Percentiles rank a stretch among this genome's conserved stretches.
phyloP scores from a whole-genome alignment of 257 asterid species.

The Linderniella brevidens region DNA sequence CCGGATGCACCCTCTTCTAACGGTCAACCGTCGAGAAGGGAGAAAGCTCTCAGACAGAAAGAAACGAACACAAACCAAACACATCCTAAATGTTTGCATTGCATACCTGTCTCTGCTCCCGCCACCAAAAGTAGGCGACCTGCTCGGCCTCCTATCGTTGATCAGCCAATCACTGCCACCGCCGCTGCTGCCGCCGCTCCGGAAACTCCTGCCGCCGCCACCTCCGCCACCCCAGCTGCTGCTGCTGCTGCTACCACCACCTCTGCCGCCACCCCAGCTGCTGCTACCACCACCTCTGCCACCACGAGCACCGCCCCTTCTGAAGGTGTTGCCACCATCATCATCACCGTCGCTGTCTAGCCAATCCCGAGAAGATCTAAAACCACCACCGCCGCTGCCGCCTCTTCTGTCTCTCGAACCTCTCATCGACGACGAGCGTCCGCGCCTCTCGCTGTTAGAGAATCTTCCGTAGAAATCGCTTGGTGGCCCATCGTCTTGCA shows the following conservation, averaged over 20 bases:
- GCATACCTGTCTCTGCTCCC: constrained; percentile 37
- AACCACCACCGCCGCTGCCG: constrained; percentile 39
- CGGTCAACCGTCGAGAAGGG: too few species aligned
- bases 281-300: constrained; percentile 23
- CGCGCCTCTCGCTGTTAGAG: constrained; percentile 46
- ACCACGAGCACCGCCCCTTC: not conserved
- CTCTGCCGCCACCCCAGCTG: constrained; percentile 26
- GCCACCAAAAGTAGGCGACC: constrained; percentile 42
- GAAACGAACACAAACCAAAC: not conserved
- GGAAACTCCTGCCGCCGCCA: constrained; percentile 10
- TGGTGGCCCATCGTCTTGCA: constrained; percentile 92
- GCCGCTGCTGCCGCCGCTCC: constrained; percentile 33
- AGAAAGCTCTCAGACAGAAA: too few species aligned
- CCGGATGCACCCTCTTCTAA: too few species aligned
- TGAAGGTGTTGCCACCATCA: constrained; percentile 16
- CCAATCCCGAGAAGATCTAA: constrained; percentile 48
- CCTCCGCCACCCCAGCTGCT: constrained; percentile 25
- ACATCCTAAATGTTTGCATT: too few species aligned
- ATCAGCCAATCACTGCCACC: constrained; percentile 67
- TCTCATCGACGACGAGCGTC: constrained; percentile 6
- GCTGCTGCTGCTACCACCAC: constrained; percentile 16
- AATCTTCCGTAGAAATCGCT: constrained; percentile 68
- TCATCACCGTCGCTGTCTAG: constrained; percentile 24
- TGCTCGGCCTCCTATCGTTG: constrained; percentile 31
- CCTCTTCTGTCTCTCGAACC: constrained; percentile 25